Percentiles rank a stretch among this genome's conserved stretches.
phyloP scores from a whole-genome alignment of 768 basidiomycete species.

The Mycena haematopus region DNA sequence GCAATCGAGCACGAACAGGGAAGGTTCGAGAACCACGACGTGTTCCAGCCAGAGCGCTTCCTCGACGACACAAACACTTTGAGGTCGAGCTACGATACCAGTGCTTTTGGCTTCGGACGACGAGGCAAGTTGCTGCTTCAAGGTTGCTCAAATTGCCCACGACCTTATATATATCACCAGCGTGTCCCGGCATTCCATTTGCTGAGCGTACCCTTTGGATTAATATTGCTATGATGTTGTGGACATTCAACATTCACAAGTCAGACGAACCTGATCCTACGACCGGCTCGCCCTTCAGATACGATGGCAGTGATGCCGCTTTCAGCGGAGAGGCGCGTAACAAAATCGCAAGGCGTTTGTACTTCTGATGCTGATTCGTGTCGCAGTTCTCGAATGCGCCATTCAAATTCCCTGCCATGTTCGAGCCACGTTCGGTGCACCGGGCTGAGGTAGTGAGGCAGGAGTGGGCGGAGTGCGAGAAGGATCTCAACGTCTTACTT shows the following conservation, averaged over 20 bases:
- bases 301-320: background rate
- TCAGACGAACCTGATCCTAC: background rate
- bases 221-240: background rate
- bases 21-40: constrained; percentile 1
- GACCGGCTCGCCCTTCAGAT: background rate
- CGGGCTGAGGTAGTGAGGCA: too few species aligned
- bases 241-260: background rate
- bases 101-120: background rate
- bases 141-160: background rate
- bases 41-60: constrained; percentile 1
- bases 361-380: background rate
- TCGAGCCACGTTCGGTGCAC: too few species aligned
- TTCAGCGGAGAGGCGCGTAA: background rate
- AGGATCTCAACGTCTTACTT: too few species aligned
- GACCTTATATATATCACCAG: background rate
- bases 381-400: background rate
- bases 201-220: background rate
- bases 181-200: constrained; percentile 1
- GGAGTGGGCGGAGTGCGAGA: too few species aligned
- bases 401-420: too few species aligned
- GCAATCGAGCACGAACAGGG: background rate
- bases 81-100: background rate
- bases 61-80: background rate
- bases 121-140: background rate
- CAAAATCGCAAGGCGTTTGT: background rate